Percentiles rank a stretch among this genome's conserved stretches.
Evolutionary conservation across 441 rosid species (phyloP).

Genomic region (Syzygium syzygioides): DNA sequence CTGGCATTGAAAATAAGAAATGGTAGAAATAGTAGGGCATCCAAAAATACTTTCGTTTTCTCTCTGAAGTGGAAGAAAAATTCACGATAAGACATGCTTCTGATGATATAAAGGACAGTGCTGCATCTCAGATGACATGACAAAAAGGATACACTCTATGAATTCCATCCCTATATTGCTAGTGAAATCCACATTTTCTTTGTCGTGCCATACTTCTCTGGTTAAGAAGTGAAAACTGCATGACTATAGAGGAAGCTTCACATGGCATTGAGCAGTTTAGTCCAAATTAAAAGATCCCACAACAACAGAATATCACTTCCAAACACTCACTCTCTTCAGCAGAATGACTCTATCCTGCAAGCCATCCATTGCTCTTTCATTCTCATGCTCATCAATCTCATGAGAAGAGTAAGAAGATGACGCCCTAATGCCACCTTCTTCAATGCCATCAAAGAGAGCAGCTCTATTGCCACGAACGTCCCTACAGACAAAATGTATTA

Average conservation of each 20-base stretch:
- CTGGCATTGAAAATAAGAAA: neutral
- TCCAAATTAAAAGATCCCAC: neutral
- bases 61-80: neutral
- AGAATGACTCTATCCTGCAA: slow-evolving; percentile 84
- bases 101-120: neutral
- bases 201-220: neutral
- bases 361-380: slow-evolving; percentile 86
- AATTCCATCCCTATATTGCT: neutral
- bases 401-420: slow-evolving; percentile 73
- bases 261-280: neutral
- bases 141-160: neutral
- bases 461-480: slow-evolving; percentile 63
- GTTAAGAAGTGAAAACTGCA: neutral
- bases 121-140: neutral
- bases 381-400: slow-evolving; percentile 91
- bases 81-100: neutral
- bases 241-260: neutral
- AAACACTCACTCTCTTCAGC: slow-evolving; percentile 73
- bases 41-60: neutral
- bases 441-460: slow-evolving; percentile 88
- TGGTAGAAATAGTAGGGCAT: neutral
- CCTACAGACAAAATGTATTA: slow-evolving; percentile 30
- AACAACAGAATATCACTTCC: neutral
- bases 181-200: neutral
- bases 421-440: slow-evolving; percentile 94